Percentiles rank a stretch among this genome's conserved stretches.
Evolutionary conservation across 768 basidiomycete species (phyloP).

Genomic region (Trametes gibbosa): DNA sequence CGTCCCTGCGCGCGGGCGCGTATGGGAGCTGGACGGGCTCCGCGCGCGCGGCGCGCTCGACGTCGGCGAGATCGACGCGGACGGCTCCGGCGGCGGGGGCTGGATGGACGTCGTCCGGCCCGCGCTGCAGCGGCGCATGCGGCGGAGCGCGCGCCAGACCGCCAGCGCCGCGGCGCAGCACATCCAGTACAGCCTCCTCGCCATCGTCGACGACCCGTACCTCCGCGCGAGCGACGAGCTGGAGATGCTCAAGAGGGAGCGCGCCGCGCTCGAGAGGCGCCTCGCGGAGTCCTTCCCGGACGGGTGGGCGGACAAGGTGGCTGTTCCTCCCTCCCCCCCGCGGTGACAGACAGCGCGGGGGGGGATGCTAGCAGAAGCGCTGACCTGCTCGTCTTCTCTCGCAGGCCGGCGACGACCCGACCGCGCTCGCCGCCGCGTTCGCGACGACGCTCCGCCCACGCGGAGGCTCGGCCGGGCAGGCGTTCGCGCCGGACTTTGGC

Average conservation of each 20-base stretch:
- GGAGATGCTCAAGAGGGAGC: slow-evolving; percentile 51
- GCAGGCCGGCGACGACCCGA: slow-evolving; percentile 45
- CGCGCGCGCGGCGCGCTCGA: slow-evolving; percentile 56
- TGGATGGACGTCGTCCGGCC: slow-evolving; percentile 68
- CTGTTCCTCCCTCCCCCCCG: not conserved
- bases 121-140: slow-evolving; percentile 59
- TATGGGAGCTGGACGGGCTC: slow-evolving; percentile 71
- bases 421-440: slow-evolving; percentile 34
- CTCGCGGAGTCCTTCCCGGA: slow-evolving; percentile 32
- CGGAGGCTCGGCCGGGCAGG: slow-evolving; percentile 24
- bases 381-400: not conserved
- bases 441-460: slow-evolving; percentile 29
- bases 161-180: slow-evolving; percentile 34
- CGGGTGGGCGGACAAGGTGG: slow-evolving; percentile 40
- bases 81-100: slow-evolving; percentile 10
- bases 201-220: slow-evolving; percentile 53
- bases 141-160: slow-evolving; percentile 42
- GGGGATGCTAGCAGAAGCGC: not conserved
- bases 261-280: slow-evolving; percentile 42
- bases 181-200: slow-evolving; percentile 60
- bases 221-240: slow-evolving; percentile 48
- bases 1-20: slow-evolving; percentile 58
- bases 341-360: not conserved
- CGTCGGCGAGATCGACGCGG: slow-evolving; percentile 49
- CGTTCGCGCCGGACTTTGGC: slow-evolving; percentile 46